Conservation (phyloP, 1,284 basidiomycete species). For the Apiotrichum gamsii region DNA sequence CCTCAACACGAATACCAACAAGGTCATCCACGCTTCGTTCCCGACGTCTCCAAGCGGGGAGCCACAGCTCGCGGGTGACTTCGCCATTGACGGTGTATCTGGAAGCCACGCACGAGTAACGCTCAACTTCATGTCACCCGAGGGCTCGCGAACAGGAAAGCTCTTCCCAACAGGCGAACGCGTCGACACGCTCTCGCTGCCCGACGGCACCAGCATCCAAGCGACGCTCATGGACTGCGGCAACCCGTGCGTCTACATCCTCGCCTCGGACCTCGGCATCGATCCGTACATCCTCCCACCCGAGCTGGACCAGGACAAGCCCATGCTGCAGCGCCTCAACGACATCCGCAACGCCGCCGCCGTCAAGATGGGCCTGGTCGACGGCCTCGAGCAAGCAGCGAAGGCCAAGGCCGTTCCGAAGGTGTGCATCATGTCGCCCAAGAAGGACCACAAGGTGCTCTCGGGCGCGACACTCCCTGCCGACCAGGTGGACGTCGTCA, state of each 20-base stretch:
- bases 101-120: conserved; percentile 59
- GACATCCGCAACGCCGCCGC: conserved; percentile 56
- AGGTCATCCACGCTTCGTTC: conserved; percentile 13
- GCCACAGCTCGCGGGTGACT: conserved; percentile 53
- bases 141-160: conserved; percentile 62
- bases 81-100: conserved; percentile 59
- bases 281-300: conserved; percentile 40
- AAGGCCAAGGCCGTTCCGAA: conserved; percentile 55
- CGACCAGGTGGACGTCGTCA: conserved; percentile 52
- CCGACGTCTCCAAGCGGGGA: conserved; percentile 5
- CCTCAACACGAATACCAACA: conserved; percentile 17
- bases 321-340: conserved; percentile 1
- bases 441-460: conserved; percentile 23
- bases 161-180: conserved; percentile 60
- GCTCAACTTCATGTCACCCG: conserved; percentile 61
- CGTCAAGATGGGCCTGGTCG: conserved; percentile 59
- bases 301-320: conserved; percentile 49
- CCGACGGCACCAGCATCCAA: conserved; percentile 31
- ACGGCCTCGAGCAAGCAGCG: conserved; percentile 51
- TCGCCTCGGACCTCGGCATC: conserved; percentile 49
- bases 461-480: conserved; percentile 24
- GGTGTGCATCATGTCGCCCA: conserved; percentile 56
- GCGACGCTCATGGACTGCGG: conserved; percentile 64
- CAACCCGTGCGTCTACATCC: conserved; percentile 64
- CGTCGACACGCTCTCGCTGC: conserved; percentile 50